Conservation (phyloP, 495 filamentous ascomycete species). For the Talaromyces nanjingensis region DNA sequence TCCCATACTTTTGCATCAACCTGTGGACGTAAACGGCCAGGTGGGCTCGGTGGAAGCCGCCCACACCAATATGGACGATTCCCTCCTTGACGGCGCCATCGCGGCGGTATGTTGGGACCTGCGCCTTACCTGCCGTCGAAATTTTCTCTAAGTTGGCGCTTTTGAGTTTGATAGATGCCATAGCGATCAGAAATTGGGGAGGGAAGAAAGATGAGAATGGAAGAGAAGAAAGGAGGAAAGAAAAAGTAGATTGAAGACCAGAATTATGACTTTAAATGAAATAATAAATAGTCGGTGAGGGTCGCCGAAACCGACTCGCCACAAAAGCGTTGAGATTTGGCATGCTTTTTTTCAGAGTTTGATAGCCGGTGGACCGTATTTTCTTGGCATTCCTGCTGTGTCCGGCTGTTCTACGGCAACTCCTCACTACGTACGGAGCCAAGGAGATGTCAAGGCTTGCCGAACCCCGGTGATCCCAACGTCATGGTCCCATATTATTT, state of each 20-base stretch:
- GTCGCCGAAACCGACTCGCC: neutral
- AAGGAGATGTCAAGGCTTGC: neutral
- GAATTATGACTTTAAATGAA: neutral
- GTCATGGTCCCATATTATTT: neutral
- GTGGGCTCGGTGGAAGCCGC: constrained; percentile 44
- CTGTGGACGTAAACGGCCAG: constrained; percentile 41
- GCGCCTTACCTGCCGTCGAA: constrained; percentile 8
- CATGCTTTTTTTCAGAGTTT: neutral
- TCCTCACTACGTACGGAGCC: no score
- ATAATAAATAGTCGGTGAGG: neutral
- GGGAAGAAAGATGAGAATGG: neutral
- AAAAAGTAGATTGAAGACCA: neutral
- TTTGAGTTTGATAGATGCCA: neutral
- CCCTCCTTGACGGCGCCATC: constrained; percentile 39
- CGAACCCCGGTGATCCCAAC: neutral
- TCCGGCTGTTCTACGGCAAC: no score
- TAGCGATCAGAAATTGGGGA: neutral
- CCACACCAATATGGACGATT: constrained; percentile 42
- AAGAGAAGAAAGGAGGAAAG: neutral
- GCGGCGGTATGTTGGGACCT: constrained; percentile 30
- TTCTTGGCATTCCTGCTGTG: neutral
- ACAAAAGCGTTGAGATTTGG: neutral
- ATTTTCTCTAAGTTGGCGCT: neutral
- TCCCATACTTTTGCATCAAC: constrained; percentile 38
- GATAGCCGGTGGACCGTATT: neutral